These are phyloP conservation scores for Phytophthora hibernalis DNA, from an alignment of 352 stramenopile species.

Conservation along the genomic window DNA sequence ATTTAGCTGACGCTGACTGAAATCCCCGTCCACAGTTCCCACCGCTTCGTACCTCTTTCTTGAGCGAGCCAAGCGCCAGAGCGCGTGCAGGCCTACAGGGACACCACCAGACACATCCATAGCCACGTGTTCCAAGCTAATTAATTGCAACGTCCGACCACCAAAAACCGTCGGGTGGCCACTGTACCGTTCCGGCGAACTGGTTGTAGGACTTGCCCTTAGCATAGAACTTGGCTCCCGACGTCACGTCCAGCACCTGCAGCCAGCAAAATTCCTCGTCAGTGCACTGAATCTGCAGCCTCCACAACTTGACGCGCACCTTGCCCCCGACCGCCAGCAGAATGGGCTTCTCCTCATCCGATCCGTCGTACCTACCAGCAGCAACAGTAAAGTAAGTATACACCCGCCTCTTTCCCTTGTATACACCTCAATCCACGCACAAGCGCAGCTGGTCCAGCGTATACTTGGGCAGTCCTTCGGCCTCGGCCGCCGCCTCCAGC, in stretches of 20 bases:
- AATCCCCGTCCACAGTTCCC: neutral
- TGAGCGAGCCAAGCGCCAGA: slow-evolving; percentile 71
- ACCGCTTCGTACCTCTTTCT: slow-evolving; percentile 55
- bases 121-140: slow-evolving; percentile 11
- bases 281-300: neutral
- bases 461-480: slow-evolving; percentile 53
- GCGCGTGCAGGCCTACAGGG: slow-evolving; percentile 76
- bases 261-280: slow-evolving; percentile 6
- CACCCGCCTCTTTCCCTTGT: neutral
- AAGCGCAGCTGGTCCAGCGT: slow-evolving; percentile 71
- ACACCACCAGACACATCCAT: neutral
- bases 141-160: neutral
- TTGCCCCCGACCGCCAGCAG: slow-evolving; percentile 76
- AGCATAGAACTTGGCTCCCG: slow-evolving; percentile 77
- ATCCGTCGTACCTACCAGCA: slow-evolving; percentile 63
- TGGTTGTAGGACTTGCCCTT: slow-evolving; percentile 76
- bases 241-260: slow-evolving; percentile 76
- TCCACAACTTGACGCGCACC: slow-evolving; percentile 33
- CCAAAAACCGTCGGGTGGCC: neutral
- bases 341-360: slow-evolving; percentile 69
- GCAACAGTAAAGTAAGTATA: slow-evolving; percentile 17
- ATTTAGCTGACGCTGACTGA: slow-evolving; percentile 1
- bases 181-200: slow-evolving; percentile 71
- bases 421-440: slow-evolving; percentile 29
- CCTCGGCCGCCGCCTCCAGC: slow-evolving; percentile 26